A percentile compares a stretch with the other conserved stretches of the same genome.
These are phyloP conservation scores for Trypanosomatidae sp. DNA, from an alignment of 208 protist species.

Conservation along the genomic window DNA sequence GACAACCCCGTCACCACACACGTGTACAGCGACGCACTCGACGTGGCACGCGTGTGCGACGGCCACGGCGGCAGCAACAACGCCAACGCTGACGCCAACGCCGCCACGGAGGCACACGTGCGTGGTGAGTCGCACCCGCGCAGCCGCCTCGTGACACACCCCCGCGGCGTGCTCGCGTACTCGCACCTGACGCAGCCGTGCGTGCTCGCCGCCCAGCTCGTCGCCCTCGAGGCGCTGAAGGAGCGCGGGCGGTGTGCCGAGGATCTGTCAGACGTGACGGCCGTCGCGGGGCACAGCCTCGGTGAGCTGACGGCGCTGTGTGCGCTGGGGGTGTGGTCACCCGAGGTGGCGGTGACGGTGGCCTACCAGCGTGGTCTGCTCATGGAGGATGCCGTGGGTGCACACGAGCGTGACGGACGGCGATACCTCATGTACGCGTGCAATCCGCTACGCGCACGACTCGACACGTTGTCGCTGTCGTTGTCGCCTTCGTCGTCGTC, in stretches of 20 bases:
- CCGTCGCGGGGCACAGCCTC: constrained; percentile 73
- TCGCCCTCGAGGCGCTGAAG: constrained; percentile 22
- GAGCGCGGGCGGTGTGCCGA: background rate
- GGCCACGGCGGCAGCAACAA: too few species aligned
- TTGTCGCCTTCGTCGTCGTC: too few species aligned
- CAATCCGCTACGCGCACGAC: constrained; percentile 45
- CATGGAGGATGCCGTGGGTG: constrained; percentile 68
- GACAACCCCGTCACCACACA: constrained; percentile 48
- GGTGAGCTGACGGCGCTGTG: constrained; percentile 73
- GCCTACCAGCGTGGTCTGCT: constrained; percentile 65
- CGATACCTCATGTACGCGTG: constrained; percentile 71
- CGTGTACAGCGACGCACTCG: constrained; percentile 29
- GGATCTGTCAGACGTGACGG: constrained; percentile 6
- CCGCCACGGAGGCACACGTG: constrained; percentile 24
- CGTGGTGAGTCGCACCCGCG: constrained; percentile 24
- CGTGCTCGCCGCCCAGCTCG: constrained; percentile 60
- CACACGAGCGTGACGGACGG: constrained; percentile 11
- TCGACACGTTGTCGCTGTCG: constrained; percentile 15
- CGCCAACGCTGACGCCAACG: constrained; percentile 19
- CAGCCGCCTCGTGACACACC: constrained; percentile 21
- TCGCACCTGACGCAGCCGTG: constrained; percentile 74
- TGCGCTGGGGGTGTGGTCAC: constrained; percentile 54
- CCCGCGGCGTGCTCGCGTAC: constrained; percentile 54
- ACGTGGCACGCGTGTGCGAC: constrained; percentile 17
- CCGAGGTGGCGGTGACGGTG: constrained; percentile 54